A percentile compares a stretch with the other conserved stretches of the same genome.
Conservation (phyloP, 495 filamentous ascomycete species). For the Achaetomiella virescens region DNA sequence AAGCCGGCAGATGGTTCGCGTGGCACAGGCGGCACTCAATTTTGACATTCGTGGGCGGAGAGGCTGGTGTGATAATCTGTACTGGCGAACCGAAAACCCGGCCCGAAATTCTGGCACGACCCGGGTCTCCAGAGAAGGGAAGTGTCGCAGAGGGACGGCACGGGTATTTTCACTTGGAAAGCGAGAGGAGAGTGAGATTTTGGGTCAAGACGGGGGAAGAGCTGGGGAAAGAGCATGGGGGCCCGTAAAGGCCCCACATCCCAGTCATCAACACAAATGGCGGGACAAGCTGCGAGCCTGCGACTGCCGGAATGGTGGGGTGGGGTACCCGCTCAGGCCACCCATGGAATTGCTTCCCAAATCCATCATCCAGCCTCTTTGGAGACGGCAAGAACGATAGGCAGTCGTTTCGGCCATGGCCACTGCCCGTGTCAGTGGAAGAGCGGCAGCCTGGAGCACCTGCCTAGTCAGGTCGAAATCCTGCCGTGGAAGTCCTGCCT, state of each 20-base stretch:
- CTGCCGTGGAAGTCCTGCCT: constrained; percentile 14
- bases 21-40: constrained; percentile 23
- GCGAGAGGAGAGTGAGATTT: neutral
- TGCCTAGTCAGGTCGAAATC: constrained; percentile 7
- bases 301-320: constrained; percentile 19
- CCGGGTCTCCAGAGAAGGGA: constrained; percentile 11
- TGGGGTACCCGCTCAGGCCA: neutral
- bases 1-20: constrained; percentile 31
- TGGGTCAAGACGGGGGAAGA: neutral
- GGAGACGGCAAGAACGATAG: neutral
- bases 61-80: constrained; percentile 9
- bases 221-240: no score
- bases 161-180: constrained; percentile 25
- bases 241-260: neutral
- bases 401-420: neutral
- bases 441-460: neutral
- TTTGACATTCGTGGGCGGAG: constrained; percentile 15
- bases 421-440: neutral
- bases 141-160: constrained; percentile 21
- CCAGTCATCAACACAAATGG: neutral
- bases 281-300: neutral
- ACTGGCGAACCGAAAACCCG: constrained; percentile 22
- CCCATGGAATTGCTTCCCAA: neutral
- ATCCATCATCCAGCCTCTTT: neutral
- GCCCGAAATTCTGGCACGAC: constrained; percentile 9